Base-by-base conservation (phyloP, 257 asterid species). In the Salvia miltiorrhiza region DNA sequence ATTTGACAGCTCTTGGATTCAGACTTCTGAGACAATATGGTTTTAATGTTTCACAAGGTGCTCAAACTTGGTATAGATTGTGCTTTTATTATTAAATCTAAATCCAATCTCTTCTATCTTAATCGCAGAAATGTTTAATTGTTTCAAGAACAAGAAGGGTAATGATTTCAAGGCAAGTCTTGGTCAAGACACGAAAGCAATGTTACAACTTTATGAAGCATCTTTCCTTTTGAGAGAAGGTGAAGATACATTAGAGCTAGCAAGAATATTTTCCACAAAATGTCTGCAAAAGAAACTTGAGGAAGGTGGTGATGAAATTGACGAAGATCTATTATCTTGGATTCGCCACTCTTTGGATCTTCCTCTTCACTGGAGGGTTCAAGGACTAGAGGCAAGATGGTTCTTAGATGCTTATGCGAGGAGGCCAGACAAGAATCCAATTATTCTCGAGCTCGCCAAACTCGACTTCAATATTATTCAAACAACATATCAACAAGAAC, bases 181-280 rank as follows among this genome's bases (percentile, higher is more conserved):
- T 54, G 59, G 59, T 40, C 77, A 44, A 8, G 72, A 75, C 12
- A 61, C 39, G 0, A 71, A 67, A 37, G 72, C 67, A 7, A 3
- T n/a, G n/a, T n/a, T n/a, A n/a, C n/a, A n/a, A n/a, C n/a, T n/a
- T n/a, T n/a, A n/a, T n/a, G n/a, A n/a, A 62, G 80, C 81, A 20
- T 66, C 84, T 53, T 76, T 65, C 49, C 59, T 71, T 2, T 30
- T 60, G 43, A 49, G 37, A 23, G 70, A 71, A 24, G 76, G 62
- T 26, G 83, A 79, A 37, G 53, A 58, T 17, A 71, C 70, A 17
- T 21, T 79, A 44, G 84, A 67, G 21, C 23, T 6, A 28, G 81
- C 71, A 2, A 48, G 40, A 49, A 19, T 26, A 11, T 75, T 72
- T 7, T 47, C 81, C 6, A 71, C 49, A 13, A 6, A 44, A 17